Percentiles rank a stretch among this genome's conserved stretches.
phyloP scores from a whole-genome alignment of 306 rosid species.

The Prunus padus region DNA sequence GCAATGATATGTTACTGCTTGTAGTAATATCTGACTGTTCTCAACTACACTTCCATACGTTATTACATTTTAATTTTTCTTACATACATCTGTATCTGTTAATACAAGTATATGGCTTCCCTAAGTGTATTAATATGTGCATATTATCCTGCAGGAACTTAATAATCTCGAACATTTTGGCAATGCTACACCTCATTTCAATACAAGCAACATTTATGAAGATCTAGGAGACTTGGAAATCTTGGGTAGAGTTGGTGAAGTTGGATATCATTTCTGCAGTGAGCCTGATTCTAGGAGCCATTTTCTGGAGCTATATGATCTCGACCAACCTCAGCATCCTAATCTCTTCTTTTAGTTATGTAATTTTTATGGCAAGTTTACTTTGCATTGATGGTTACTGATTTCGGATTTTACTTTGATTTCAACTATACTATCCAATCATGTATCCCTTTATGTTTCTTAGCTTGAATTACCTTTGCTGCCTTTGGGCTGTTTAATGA shows the following conservation, averaged over 20 bases:
- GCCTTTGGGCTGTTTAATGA: too few relatives aligned
- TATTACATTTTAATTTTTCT: background rate
- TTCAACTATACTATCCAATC: too few relatives aligned
- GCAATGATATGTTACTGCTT: background rate
- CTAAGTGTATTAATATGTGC: background rate
- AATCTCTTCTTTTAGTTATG: too few relatives aligned
- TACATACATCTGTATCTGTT: background rate
- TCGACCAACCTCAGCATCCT: constrained; percentile 29
- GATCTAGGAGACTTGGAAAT: constrained; percentile 24
- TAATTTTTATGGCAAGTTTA: too few relatives aligned
- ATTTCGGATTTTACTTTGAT: too few relatives aligned
- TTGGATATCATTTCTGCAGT: background rate
- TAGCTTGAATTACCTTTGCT: too few relatives aligned
- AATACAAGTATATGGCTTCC: background rate
- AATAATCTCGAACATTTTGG: constrained; percentile 5
- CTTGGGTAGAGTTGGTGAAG: constrained; percentile 11
- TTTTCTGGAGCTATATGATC: constrained; percentile 62
- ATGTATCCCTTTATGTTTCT: too few relatives aligned
- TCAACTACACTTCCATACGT: background rate
- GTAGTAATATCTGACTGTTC: background rate
- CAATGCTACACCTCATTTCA: background rate
- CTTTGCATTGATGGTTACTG: too few relatives aligned
- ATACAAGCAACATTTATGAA: constrained; percentile 22
- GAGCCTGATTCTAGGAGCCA: background rate
- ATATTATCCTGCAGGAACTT: background rate